Base-by-base conservation (phyloP, 768 basidiomycete species). In the Suillus fuscotomentosus region DNA sequence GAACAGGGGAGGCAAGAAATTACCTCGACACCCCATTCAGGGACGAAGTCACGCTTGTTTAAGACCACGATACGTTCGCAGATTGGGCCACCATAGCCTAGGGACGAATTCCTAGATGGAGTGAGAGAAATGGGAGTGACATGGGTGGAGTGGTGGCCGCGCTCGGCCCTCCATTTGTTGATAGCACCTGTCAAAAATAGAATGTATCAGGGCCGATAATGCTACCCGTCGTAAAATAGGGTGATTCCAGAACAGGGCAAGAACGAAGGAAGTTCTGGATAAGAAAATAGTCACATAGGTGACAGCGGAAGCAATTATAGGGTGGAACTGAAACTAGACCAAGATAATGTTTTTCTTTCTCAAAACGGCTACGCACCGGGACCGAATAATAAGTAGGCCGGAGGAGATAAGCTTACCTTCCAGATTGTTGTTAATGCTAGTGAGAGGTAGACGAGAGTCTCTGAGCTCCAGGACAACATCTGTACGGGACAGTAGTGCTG, bases 391-490 rank as follows among this genome's bases (percentile, higher is more conserved):
- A 47, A 45, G 31, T 34, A 70, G 67, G 69, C 39, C 66, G 69
- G 67, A 73, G 75, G 66, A 70, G 62, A 65, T 65, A 62, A 59
- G 63, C 86, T 72, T 77, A 90, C 89, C 86, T 84, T 99, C 95
- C 63, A 99, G 85, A 20, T 86, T 88, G 63, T 88, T 85, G 76
- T 99, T 99, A 75, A 99, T 92, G 69, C 93, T 95, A 24, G 96
- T 96, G 67, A 99, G 81, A 7, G 97, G 97, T 61, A 99, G 82
- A 38, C 97, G 87, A 14, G 95, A 88, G 78, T 99, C 97, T 72
- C 97, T 85, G 36, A 96, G 88, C 80, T 99, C 97, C 66, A 99
- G 89, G 60, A 99, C 92, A 62, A 99, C 88, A 71, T 95, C 91
- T 41, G 93, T 94, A 66, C 88, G 88, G 39, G 88, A 85, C 48